These are phyloP conservation scores for Juglanconis sp. DNA, from an alignment of 2,329 filamentous ascomycete genomes.

Conservation along the genomic window DNA sequence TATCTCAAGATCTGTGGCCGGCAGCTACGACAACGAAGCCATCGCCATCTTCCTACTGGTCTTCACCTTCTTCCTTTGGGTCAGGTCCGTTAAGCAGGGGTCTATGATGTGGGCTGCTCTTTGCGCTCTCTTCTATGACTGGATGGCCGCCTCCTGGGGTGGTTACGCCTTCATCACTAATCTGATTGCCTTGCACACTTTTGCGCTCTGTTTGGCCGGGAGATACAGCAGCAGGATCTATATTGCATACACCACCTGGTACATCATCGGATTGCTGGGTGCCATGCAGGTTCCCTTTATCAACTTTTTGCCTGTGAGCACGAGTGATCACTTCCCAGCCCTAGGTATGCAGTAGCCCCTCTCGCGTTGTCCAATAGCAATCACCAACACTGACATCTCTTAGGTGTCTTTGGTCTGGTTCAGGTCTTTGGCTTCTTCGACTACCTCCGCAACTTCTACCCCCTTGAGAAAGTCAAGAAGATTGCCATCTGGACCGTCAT, in stretches of 20 bases:
- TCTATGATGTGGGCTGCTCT: conserved; percentile 96
- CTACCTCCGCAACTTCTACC: conserved; percentile 82
- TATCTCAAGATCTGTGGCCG: conserved; percentile 95
- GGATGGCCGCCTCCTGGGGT: conserved; percentile 99
- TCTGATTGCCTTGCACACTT: conserved; percentile 87
- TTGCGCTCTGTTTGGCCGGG: conserved; percentile 95
- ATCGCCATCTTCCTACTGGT: conserved; percentile 98
- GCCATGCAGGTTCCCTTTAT: conserved; percentile 99
- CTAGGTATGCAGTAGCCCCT: conserved; percentile 60
- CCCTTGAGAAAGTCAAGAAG: conserved; percentile 90
- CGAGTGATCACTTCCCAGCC: conserved; percentile 97
- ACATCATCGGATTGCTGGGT: conserved; percentile 88
- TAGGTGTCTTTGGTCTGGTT: conserved; percentile 91
- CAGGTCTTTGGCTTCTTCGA: conserved; percentile 92
- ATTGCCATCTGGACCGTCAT: conserved; percentile 76
- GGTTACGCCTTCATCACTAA: conserved; percentile 99
- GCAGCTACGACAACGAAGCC: conserved; percentile 98
- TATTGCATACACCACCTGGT: conserved; percentile 97
- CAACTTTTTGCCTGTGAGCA: conserved; percentile 92
- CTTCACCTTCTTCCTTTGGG: conserved; percentile 98
- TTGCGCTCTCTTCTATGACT: conserved; percentile 95
- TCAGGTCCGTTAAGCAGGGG: conserved; percentile 94
- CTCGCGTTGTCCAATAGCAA: conserved; percentile 9
- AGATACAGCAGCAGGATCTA: conserved; percentile 92
- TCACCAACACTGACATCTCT: conserved; percentile 7